A percentile compares a stretch with the other conserved stretches of the same genome.
phyloP scores from a whole-genome alignment of 495 filamentous ascomycete genomes.

The Immersiella caudata region DNA sequence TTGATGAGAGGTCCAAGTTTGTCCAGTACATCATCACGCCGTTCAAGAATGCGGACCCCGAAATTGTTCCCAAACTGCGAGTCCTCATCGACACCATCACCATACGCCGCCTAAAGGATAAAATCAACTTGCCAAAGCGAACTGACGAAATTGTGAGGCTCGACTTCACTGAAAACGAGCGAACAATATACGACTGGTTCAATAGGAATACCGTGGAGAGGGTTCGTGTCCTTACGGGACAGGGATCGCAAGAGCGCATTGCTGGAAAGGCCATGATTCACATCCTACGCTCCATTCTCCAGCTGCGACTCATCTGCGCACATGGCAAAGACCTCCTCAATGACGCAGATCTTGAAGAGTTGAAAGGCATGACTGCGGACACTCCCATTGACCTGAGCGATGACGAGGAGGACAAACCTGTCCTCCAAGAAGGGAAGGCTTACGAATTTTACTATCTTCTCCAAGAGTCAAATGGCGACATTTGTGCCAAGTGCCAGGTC shows the following conservation, averaged over 20 bases:
- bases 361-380: constrained; percentile 75
- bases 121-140: constrained; percentile 77
- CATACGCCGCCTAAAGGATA: constrained; percentile 88
- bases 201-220: constrained; percentile 55
- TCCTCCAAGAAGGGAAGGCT: constrained; percentile 63
- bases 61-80: constrained; percentile 80
- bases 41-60: constrained; percentile 78
- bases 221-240: constrained; percentile 53
- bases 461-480: constrained; percentile 71
- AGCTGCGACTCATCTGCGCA: constrained; percentile 85
- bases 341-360: constrained; percentile 74
- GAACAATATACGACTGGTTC: constrained; percentile 58
- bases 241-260: constrained; percentile 54
- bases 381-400: constrained; percentile 86
- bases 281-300: constrained; percentile 86
- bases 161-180: constrained; percentile 56
- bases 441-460: constrained; percentile 84
- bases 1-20: constrained; percentile 77
- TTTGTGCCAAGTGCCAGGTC: constrained; percentile 67
- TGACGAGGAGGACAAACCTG: constrained; percentile 58
- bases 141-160: constrained; percentile 70
- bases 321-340: constrained; percentile 87
- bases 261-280: constrained; percentile 85
- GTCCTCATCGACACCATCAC: constrained; percentile 93
- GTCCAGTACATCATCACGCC: constrained; percentile 75